phyloP scores from a whole-genome alignment of 371 early-diverging fungal genomes.

The Lichtheimia ramosa region DNA sequence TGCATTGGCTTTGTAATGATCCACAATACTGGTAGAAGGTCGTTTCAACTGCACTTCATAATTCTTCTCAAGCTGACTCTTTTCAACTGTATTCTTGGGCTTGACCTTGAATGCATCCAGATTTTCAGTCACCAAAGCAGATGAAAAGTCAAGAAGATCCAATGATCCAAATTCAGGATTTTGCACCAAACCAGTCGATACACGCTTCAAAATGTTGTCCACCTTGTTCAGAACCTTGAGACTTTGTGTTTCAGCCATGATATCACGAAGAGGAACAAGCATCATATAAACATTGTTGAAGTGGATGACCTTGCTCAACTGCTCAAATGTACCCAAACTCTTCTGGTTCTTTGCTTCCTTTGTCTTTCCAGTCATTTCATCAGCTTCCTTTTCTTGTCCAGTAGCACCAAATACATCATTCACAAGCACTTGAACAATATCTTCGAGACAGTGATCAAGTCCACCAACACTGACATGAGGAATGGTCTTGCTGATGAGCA shows the following conservation, averaged over 20 bases:
- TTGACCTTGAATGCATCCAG: conserved; percentile 57
- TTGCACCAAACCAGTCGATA: conserved; percentile 76
- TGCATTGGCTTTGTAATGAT: conserved; percentile 77
- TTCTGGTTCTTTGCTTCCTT: conserved; percentile 84
- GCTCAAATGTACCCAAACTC: conserved; percentile 83
- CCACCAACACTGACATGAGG: conserved; percentile 66
- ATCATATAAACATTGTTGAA: conserved; percentile 67
- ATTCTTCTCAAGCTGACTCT: conserved; percentile 60
- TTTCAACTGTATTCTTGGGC: conserved; percentile 42
- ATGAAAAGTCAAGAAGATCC: conserved; percentile 77
- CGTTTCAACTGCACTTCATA: conserved; percentile 76
- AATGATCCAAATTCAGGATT: conserved; percentile 70
- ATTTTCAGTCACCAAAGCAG: conserved; percentile 83
- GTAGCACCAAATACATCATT: conserved; percentile 91
- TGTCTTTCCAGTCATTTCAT: conserved; percentile 86
- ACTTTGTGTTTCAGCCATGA: conserved; percentile 83
- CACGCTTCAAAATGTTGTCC: conserved; percentile 73
- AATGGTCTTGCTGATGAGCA: conserved; percentile 68
- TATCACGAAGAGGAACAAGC: conserved; percentile 82
- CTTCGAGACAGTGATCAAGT: conserved; percentile 77
- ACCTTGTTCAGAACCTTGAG: conserved; percentile 74
- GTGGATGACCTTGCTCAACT: conserved; percentile 64
- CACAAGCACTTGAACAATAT: conserved; percentile 70
- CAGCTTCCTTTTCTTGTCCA: conserved; percentile 87
- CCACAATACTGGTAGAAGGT: conserved; percentile 45